A percentile compares a stretch with the other conserved stretches of the same genome.
These are phyloP conservation scores for Galeopsis tetrahit DNA, from an alignment of 257 asterid species.

Conservation along the genomic window DNA sequence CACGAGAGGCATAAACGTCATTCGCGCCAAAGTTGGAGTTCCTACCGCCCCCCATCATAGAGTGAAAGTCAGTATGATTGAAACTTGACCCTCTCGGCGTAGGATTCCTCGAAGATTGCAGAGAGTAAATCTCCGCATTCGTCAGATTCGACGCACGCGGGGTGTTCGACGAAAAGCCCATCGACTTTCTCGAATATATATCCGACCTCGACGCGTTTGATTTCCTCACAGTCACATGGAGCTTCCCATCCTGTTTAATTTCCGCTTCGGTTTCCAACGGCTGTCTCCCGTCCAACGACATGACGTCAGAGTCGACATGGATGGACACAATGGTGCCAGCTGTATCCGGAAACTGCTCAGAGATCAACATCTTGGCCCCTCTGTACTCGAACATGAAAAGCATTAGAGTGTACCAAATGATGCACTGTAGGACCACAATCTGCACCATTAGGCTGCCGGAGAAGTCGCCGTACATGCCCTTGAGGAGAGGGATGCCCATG, in stretches of 20 bases:
- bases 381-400: constrained; percentile 89
- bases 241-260: constrained; percentile 75
- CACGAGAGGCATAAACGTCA: constrained; percentile 58
- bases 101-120: constrained; percentile 80
- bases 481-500: constrained; percentile 86
- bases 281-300: constrained; percentile 81
- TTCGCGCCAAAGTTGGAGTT: constrained; percentile 75
- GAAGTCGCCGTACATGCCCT: constrained; percentile 83
- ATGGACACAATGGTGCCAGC: constrained; percentile 88
- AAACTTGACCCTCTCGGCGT: constrained; percentile 94
- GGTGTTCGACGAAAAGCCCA: constrained; percentile 62
- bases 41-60: constrained; percentile 74
- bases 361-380: constrained; percentile 70
- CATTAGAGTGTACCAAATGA: constrained; percentile 92
- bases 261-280: constrained; percentile 79
- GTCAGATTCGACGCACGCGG: constrained; percentile 83
- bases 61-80: constrained; percentile 76
- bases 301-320: constrained; percentile 83
- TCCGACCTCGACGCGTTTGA: constrained; percentile 88
- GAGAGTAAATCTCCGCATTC: constrained; percentile 86
- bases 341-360: constrained; percentile 88
- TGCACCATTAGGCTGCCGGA: constrained; percentile 87
- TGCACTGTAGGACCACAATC: constrained; percentile 88
- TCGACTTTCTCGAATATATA: constrained; percentile 67
- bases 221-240: constrained; percentile 78